Evolutionary conservation across 441 rosid genomes (phyloP), one percentile per base, ranked within the genome.

Genomic region (Gossypium davidsonii): DNA sequence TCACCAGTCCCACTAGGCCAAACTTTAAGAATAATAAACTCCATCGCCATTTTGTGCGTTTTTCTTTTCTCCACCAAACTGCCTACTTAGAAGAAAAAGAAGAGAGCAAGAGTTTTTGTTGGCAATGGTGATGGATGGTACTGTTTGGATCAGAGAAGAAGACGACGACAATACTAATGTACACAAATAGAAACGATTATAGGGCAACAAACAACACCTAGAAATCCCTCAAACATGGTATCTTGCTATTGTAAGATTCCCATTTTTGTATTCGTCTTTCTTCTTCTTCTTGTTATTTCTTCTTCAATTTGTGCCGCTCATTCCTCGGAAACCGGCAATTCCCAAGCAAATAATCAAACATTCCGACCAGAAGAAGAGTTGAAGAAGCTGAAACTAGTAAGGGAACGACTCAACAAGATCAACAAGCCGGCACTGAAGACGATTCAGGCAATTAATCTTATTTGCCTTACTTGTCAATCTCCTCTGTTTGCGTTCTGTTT

Each of bases 361-460:
- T 83, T 94, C 59, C 88, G 85, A 62, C 97, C 99, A 0, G 83
- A 71, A 51, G 86, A 88, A 70, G 92, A 94, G 82, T 75, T 88
- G 6, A 76, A 18, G 53, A 88, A 85, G 85, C 71, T 91, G 67
- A 86, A 79, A 80, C 31, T 83, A 25, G 83, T 90, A 60, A 88
- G 83, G 84, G 56, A 87, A 42, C 90, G 79, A 70, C 98, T 95
- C 21, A 67, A 73, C 11, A 88, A 79, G 83, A 86, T 95, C 83
- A 95, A 95, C 89, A 95, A 92, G 79, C 91, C 96, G 9, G 75
- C 96, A n/a, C 74, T 90, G 53, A 90, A 90, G 85, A 88, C 99
- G 39, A 88, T 95, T 81, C 93, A 91, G 94, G 99, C 69, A 85
- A 72, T 49, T 71, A 63, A 14, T 44, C 71, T n/a, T 25, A 2